These are phyloP conservation scores for Chionographis japonica DNA, from an alignment of 106 monocot genomes.

Conservation along the genomic window DNA sequence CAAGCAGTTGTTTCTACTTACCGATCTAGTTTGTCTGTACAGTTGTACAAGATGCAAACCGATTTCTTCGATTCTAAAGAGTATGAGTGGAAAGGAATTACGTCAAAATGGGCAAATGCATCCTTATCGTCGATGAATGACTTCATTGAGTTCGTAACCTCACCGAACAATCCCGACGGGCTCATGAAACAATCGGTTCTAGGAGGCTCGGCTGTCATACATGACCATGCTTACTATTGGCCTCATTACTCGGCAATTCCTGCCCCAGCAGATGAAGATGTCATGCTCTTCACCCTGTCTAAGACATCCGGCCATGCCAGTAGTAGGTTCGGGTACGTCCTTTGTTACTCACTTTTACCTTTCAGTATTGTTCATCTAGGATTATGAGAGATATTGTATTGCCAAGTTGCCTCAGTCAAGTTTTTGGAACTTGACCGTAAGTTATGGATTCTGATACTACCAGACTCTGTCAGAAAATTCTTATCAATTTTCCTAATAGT, in stretches of 20 bases:
- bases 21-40: not conserved
- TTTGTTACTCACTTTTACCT: not conserved
- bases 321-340: constrained; percentile 60
- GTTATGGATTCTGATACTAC: no score
- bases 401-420: not conserved
- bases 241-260: constrained; percentile 66
- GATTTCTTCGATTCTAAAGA: constrained; percentile 38
- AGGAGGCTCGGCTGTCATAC: constrained; percentile 38
- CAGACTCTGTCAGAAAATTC: no score
- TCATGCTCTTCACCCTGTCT: constrained; percentile 70
- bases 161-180: constrained; percentile 79
- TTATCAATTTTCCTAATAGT: no score
- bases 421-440: no score
- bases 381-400: no score
- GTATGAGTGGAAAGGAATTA: constrained; percentile 51
- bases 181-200: constrained; percentile 31
- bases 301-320: constrained; percentile 81
- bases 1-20: not conserved
- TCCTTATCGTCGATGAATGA: not conserved
- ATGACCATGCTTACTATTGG: constrained; percentile 84
- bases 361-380: no score
- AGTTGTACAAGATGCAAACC: constrained; percentile 56
- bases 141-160: constrained; percentile 86
- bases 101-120: constrained; percentile 34
- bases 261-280: constrained; percentile 54